These are phyloP conservation scores for Apiotrichum domesticum DNA, from an alignment of 1,284 basidiomycete genomes.

Conservation along the genomic window DNA sequence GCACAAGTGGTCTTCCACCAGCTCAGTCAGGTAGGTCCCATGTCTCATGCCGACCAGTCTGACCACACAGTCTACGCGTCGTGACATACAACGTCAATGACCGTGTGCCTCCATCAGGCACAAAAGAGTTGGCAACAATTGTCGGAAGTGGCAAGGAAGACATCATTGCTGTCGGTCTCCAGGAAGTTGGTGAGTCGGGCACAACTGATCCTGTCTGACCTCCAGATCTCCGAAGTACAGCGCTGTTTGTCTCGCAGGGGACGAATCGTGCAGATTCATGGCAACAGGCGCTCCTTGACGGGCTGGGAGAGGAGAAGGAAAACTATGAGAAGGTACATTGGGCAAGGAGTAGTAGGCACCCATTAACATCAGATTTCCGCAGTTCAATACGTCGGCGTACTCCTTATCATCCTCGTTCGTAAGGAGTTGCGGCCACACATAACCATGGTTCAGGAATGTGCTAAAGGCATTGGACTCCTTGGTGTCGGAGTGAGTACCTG, in stretches of 20 bases:
- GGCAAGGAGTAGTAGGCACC: too few species aligned
- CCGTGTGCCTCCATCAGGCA: slow-evolving; percentile 33
- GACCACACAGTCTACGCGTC: slow-evolving; percentile 25
- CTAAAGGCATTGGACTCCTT: slow-evolving; percentile 37
- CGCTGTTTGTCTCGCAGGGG: slow-evolving; percentile 36
- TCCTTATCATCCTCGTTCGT: slow-evolving; percentile 53
- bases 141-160: slow-evolving; percentile 36
- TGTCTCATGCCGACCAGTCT: too few species aligned
- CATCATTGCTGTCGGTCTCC: slow-evolving; percentile 39
- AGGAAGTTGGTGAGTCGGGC: slow-evolving; percentile 36
- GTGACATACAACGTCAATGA: slow-evolving; percentile 45
- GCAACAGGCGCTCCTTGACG: slow-evolving; percentile 51
- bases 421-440: slow-evolving; percentile 39
- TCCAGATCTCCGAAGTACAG: slow-evolving; percentile 33
- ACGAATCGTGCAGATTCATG: slow-evolving; percentile 51
- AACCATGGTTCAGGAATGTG: slow-evolving; percentile 25
- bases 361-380: slow-evolving; percentile 24
- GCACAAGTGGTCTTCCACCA: slow-evolving; percentile 26
- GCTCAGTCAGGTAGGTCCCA: slow-evolving; percentile 14
- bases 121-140: slow-evolving; percentile 31
- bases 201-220: neutral
- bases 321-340: slow-evolving; percentile 28
- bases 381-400: slow-evolving; percentile 44
- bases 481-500: slow-evolving; percentile 34
- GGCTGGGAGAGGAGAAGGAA: slow-evolving; percentile 48